Percentiles rank a stretch among this genome's conserved stretches.
These are phyloP conservation scores for Hemerocallis citrina DNA, from an alignment of 106 monocot genomes.

Conservation along the genomic window DNA sequence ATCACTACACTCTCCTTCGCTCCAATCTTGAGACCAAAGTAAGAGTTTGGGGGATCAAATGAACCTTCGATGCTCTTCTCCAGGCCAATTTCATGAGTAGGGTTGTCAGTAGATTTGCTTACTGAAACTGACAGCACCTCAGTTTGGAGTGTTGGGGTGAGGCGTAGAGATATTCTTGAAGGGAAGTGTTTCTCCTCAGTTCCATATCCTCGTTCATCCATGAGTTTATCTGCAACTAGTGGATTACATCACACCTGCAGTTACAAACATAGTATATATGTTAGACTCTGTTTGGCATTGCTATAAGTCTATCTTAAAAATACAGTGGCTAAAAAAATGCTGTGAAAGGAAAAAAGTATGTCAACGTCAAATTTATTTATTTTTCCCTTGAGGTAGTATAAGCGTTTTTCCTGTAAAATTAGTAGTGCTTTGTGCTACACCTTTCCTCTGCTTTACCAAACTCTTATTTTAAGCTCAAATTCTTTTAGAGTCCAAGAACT, in stretches of 20 bases:
- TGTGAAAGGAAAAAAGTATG: too few species aligned
- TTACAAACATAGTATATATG: not conserved
- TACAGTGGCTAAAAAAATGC: too few species aligned
- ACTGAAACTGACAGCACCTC: slow-evolving; percentile 31
- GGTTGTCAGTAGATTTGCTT: slow-evolving; percentile 38
- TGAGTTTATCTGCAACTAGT: slow-evolving; percentile 24
- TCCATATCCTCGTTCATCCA: slow-evolving; percentile 28
- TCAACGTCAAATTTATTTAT: too few species aligned
- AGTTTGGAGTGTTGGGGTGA: slow-evolving; percentile 29
- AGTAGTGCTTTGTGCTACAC: too few species aligned
- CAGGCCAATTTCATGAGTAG: slow-evolving; percentile 21
- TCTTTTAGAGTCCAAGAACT: too few species aligned
- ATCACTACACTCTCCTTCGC: slow-evolving; percentile 39
- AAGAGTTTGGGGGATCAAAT: slow-evolving; percentile 29
- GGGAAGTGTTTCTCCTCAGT: slow-evolving; percentile 50
- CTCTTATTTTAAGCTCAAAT: too few species aligned
- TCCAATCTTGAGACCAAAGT: slow-evolving; percentile 34
- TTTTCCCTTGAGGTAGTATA: too few species aligned
- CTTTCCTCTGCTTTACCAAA: too few species aligned
- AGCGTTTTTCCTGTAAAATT: too few species aligned
- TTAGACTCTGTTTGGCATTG: too few species aligned
- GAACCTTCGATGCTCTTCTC: slow-evolving; percentile 29
- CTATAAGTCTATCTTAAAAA: too few species aligned
- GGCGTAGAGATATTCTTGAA: slow-evolving; percentile 26
- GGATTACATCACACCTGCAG: slow-evolving; percentile 31